Base-by-base conservation (phyloP, 352 stramenopile species). In the Phytophthora aleatoria region DNA sequence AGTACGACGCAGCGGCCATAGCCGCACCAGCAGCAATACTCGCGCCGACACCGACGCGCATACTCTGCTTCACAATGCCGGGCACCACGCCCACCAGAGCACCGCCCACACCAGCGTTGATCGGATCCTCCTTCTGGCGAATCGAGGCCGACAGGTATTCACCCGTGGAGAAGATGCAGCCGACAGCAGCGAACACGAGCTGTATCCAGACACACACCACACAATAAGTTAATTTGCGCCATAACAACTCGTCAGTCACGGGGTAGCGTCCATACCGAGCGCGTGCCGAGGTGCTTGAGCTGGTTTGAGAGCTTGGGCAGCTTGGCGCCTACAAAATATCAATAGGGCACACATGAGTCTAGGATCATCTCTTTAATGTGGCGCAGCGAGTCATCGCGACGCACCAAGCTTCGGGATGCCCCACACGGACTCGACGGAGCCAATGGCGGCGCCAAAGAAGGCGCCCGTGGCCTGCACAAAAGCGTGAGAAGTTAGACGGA, bases 371-470 rank as follows among this genome's bases (percentile, higher is more conserved):
- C 3, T 35, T 30, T 1, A 38, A 7, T 27, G 27, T 39, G 5
- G 13, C 5, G 11, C 15, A 61, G 33, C 26, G 10, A 39, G 4
- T 33, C 5, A 15, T 12, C 8, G 20, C 7, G 42, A 72, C 79
- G 56, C 58, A 94, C 87, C 88, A 59, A 95, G 85, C 79, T 92
- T 92, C 30, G 88, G 88, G 60, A 96, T 94, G 52, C 77, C 76
- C 88, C 88, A 96, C 41, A 96, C 88, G 3, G 88, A 93, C 76
- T 96, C 86, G 31, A 95, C 66, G 20, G 85, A 87, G 59, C 88
- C 88, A 41, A 79, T 61, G 59, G 85, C 77, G 3, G 79, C 72
- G 56, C 88, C 88, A 57, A 91, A 92, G 65, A 95, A 93, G 31
- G 84, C 85, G 41, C 88, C 88, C 2, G 79, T 83, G 47, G 70